These are phyloP conservation scores for Leccinum subatratum DNA, from an alignment of 1,284 basidiomycete genomes.

Conservation along the genomic window DNA sequence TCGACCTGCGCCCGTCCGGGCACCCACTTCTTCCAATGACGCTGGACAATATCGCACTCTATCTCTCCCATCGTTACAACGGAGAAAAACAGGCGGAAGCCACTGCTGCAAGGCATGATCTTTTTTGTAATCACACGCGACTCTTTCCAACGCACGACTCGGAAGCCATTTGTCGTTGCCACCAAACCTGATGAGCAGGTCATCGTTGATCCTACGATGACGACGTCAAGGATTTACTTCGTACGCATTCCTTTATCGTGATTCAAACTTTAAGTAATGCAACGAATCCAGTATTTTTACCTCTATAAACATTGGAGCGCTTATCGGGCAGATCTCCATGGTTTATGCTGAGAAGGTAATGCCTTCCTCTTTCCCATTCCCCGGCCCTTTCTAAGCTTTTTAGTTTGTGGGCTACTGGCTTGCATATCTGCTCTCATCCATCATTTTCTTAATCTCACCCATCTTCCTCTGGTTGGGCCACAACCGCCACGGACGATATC, in stretches of 20 bases:
- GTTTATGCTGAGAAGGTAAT: slow-evolving; percentile 66
- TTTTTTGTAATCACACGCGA: no score
- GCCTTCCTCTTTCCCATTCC: neutral
- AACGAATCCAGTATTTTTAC: slow-evolving; percentile 59
- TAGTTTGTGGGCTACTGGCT: slow-evolving; percentile 70
- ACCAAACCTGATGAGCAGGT: slow-evolving; percentile 68
- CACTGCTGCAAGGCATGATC: no score
- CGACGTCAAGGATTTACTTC: slow-evolving; percentile 71
- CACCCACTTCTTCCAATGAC: no score
- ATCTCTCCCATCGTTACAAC: no score
- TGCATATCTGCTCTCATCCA: slow-evolving; percentile 65
- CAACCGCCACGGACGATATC: slow-evolving; percentile 67
- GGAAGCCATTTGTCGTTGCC: slow-evolving; percentile 51
- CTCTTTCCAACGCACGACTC: no score
- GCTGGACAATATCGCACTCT: no score
- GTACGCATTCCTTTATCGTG: slow-evolving; percentile 31
- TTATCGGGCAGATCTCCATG: slow-evolving; percentile 68
- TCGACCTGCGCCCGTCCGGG: no score
- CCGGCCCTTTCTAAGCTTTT: neutral
- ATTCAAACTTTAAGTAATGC: neutral
- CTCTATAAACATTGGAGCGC: slow-evolving; percentile 72
- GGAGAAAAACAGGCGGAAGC: no score
- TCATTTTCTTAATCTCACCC: slow-evolving; percentile 65
- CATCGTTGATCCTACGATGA: slow-evolving; percentile 75
- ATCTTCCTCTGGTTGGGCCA: slow-evolving; percentile 64